These are phyloP conservation scores for Tilletiopsis washingtonensis DNA, from an alignment of 1,284 basidiomycete species.

Conservation along the genomic window DNA sequence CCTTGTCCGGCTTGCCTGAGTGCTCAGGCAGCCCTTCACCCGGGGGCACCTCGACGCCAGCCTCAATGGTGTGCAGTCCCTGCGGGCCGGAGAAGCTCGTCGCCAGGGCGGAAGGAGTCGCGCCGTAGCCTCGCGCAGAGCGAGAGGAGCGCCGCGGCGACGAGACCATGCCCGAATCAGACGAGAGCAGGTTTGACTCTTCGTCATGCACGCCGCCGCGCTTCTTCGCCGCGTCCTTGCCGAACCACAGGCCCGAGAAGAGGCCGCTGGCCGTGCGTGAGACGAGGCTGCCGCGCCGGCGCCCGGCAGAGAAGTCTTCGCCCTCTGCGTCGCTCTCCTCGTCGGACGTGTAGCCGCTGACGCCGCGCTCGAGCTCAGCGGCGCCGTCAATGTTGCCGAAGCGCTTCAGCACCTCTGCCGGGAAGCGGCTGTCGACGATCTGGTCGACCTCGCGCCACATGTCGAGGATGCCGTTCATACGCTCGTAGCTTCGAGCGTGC, in stretches of 20 bases:
- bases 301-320: too few species aligned
- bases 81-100: too few species aligned
- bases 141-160: too few species aligned
- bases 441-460: conserved; percentile 44
- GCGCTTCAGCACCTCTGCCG: conserved; percentile 40
- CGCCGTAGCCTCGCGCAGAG: too few species aligned
- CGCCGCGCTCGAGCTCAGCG: too few species aligned
- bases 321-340: conserved; percentile 15
- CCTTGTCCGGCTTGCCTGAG: background rate
- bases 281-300: conserved; percentile 5
- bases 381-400: conserved; percentile 20
- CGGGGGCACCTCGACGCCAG: too few species aligned
- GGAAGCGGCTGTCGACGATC: conserved; percentile 43
- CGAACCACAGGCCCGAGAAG: conserved; percentile 31
- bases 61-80: too few species aligned
- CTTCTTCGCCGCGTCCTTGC: background rate
- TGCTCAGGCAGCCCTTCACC: too few species aligned
- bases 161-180: too few species aligned
- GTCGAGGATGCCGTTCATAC: conserved; percentile 39
- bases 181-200: too few species aligned
- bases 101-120: too few species aligned
- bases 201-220: too few species aligned
- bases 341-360: conserved; percentile 12
- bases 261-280: conserved; percentile 24
- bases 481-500: conserved; percentile 19